Evolutionary conservation across 495 filamentous ascomycete species (phyloP).

Genomic region (Penicillium maclennaniae): DNA sequence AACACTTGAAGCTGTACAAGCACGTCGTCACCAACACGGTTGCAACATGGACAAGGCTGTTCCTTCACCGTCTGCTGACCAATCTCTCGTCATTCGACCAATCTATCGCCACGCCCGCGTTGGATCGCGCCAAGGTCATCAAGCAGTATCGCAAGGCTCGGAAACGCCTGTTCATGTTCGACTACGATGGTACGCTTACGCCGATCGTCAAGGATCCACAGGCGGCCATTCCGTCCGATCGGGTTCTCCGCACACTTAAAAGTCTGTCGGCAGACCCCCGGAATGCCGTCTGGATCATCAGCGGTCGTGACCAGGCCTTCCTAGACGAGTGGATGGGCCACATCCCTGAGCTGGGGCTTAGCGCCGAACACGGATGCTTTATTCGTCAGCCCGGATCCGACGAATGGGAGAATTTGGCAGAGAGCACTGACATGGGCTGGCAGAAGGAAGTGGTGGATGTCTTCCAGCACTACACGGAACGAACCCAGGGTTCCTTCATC

Average conservation of each 20-base stretch:
- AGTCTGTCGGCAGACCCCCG: conserved; percentile 70
- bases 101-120: conserved; percentile 70
- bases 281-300: conserved; percentile 97
- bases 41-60: conserved; percentile 74
- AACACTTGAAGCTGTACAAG: conserved; percentile 59
- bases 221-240: conserved; percentile 80
- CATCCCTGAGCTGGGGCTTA: conserved; percentile 78
- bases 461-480: conserved; percentile 81
- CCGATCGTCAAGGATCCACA: conserved; percentile 88
- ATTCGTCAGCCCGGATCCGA: conserved; percentile 68
- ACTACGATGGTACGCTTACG: conserved; percentile 98
- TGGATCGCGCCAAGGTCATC: conserved; percentile 68
- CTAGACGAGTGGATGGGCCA: conserved; percentile 82
- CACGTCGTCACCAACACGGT: conserved; percentile 82
- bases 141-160: conserved; percentile 65
- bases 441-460: conserved; percentile 72
- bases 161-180: conserved; percentile 90
- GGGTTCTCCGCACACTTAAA: conserved; percentile 73
- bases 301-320: conserved; percentile 86
- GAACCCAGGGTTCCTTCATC: conserved; percentile 83
- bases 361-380: conserved; percentile 94
- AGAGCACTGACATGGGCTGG: conserved; percentile 83
- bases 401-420: conserved; percentile 82
- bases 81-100: conserved; percentile 74
- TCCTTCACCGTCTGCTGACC: conserved; percentile 67